Evolutionary conservation across 768 basidiomycete species (phyloP).

Genomic region (Floccularia luteovirens): DNA sequence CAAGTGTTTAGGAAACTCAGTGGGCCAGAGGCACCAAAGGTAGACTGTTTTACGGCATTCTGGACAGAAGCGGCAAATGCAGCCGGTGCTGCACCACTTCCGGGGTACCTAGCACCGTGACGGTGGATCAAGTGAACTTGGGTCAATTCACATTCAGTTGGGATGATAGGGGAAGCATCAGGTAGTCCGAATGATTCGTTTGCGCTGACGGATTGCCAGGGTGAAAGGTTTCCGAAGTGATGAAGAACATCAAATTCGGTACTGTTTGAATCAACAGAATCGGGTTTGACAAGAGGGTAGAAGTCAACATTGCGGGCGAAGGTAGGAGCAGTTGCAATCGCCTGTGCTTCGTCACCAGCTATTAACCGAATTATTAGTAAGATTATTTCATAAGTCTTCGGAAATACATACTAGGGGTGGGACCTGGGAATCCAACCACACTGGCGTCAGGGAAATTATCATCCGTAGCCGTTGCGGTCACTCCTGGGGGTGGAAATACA

Average conservation of each 20-base stretch:
- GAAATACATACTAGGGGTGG: slow-evolving; percentile 34
- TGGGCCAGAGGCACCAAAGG: slow-evolving; percentile 44
- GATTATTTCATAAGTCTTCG: background rate
- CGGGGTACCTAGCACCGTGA: slow-evolving; percentile 61
- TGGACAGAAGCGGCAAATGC: slow-evolving; percentile 39
- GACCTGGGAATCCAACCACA: slow-evolving; percentile 37
- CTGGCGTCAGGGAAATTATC: slow-evolving; percentile 32
- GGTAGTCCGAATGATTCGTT: slow-evolving; percentile 44
- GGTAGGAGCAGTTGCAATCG: slow-evolving; percentile 33
- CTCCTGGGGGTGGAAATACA: slow-evolving; percentile 31
- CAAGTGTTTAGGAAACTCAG: slow-evolving; percentile 65
- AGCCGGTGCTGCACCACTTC: slow-evolving; percentile 34
- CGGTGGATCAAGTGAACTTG: slow-evolving; percentile 58
- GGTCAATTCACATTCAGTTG: slow-evolving; percentile 35
- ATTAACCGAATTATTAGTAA: background rate
- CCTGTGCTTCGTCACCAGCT: slow-evolving; percentile 36
- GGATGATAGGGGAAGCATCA: slow-evolving; percentile 35
- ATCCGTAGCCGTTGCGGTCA: slow-evolving; percentile 25
- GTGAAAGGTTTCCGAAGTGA: slow-evolving; percentile 40
- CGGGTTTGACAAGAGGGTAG: slow-evolving; percentile 34
- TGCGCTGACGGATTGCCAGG: slow-evolving; percentile 45
- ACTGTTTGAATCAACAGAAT: slow-evolving; percentile 21
- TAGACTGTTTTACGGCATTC: slow-evolving; percentile 26
- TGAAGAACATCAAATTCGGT: slow-evolving; percentile 34
- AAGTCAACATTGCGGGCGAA: slow-evolving; percentile 24